Evolutionary conservation across 75 land plant genomes (phyloP).

Genomic region (Chamaecyparis obtusa): DNA sequence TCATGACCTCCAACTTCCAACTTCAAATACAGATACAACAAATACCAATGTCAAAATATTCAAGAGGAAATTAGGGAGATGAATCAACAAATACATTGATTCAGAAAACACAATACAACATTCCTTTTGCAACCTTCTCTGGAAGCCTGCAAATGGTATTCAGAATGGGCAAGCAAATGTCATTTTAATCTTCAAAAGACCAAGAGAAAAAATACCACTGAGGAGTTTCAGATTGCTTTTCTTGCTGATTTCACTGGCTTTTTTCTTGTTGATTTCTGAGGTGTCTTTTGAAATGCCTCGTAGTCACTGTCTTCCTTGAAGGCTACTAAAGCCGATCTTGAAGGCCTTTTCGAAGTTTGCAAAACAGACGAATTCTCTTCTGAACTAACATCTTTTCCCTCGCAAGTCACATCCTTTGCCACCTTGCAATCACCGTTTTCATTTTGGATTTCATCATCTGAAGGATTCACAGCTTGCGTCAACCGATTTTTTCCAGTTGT

Average conservation of each 20-base stretch:
- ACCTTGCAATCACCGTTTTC: background rate
- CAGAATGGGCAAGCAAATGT: background rate
- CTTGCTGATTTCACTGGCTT: background rate
- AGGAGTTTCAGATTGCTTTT: background rate
- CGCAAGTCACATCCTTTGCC: background rate
- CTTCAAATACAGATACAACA: background rate
- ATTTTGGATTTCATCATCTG: conserved; percentile 8
- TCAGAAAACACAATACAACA: background rate
- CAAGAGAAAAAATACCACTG: background rate
- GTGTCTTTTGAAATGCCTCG: background rate
- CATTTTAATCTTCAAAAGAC: background rate
- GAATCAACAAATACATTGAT: conserved; percentile 10
- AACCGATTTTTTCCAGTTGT: background rate
- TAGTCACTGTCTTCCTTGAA: conserved; percentile 10
- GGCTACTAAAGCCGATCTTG: background rate
- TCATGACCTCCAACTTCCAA: background rate
- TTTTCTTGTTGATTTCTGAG: conserved; percentile 3
- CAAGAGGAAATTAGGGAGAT: background rate
- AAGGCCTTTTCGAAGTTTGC: background rate
- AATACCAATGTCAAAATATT: background rate
- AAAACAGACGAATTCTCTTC: conserved; percentile 9
- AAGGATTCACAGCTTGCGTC: background rate
- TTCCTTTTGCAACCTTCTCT: background rate
- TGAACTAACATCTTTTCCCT: background rate
- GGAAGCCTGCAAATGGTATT: background rate